These are phyloP conservation scores for Kodamaea kaohsiungensis DNA, from an alignment of 805 yeast genomes.

Conservation along the genomic window DNA sequence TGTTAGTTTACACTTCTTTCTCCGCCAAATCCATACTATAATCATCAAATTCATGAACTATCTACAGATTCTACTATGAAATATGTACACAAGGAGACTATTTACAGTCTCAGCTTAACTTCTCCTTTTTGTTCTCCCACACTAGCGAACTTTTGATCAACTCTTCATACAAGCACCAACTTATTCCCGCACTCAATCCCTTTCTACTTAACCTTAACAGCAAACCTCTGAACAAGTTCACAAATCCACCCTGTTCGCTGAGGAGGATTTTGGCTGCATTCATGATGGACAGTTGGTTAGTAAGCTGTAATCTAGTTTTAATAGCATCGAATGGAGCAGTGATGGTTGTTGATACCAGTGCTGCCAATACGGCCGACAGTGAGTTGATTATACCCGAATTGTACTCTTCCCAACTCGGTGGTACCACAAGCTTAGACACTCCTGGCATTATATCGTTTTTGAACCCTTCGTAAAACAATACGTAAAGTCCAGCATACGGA, in stretches of 20 bases:
- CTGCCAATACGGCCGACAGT: constrained; percentile 74
- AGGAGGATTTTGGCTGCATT: constrained; percentile 42
- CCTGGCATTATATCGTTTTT: constrained; percentile 57
- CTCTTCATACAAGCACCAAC: constrained; percentile 97
- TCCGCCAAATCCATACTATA: not conserved
- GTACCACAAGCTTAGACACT: constrained; percentile 9
- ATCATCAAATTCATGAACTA: not conserved
- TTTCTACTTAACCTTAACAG: constrained; percentile 80
- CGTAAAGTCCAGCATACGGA: constrained; percentile 94
- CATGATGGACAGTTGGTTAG: constrained; percentile 43
- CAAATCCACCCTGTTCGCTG: constrained; percentile 48
- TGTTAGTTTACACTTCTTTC: not conserved
- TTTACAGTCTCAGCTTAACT: not conserved
- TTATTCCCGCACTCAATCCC: constrained; percentile 89
- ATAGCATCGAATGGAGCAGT: constrained; percentile 96
- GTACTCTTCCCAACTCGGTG: constrained; percentile 13
- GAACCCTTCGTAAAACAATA: constrained; percentile 77
- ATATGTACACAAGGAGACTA: not conserved
- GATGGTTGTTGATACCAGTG: constrained; percentile 74
- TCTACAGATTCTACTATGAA: not conserved
- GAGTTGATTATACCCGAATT: constrained; percentile 57
- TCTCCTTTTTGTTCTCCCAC: constrained; percentile 4
- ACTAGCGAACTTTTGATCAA: constrained; percentile 46
- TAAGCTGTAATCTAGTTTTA: constrained; percentile 86
- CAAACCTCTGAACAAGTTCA: constrained; percentile 78